These are phyloP conservation scores for Globisporangium heterothallicum DNA, from an alignment of 352 stramenopile species.

Conservation along the genomic window DNA sequence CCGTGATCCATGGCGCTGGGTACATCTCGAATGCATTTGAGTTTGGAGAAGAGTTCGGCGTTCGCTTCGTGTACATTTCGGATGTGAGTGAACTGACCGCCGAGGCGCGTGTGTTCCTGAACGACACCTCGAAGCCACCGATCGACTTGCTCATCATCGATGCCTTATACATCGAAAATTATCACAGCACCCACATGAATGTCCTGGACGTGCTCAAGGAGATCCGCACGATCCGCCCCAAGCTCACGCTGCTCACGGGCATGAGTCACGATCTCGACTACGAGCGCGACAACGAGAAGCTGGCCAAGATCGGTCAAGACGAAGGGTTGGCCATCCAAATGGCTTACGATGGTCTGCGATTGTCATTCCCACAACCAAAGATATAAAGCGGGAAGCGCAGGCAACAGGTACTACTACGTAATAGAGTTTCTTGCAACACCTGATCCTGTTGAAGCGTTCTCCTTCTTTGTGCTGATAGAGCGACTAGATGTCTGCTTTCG, in stretches of 20 bases:
- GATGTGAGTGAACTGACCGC: conserved; percentile 77
- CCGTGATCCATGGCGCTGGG: conserved; percentile 73
- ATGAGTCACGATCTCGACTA: conserved; percentile 88
- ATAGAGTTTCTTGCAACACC: background rate
- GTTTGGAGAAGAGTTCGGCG: conserved; percentile 63
- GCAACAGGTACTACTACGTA: background rate
- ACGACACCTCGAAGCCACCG: conserved; percentile 32
- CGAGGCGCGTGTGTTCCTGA: conserved; percentile 51
- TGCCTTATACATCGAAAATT: conserved; percentile 66
- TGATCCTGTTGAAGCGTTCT: conserved; percentile 28
- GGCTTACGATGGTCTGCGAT: conserved; percentile 70
- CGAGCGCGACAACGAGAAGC: conserved; percentile 30
- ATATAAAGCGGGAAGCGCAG: too few species aligned
- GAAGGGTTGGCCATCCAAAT: conserved; percentile 75
- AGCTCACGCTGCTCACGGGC: conserved; percentile 71
- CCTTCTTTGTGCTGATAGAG: too few species aligned
- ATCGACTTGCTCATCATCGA: conserved; percentile 86
- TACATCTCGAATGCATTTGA: conserved; percentile 81
- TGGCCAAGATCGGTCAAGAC: conserved; percentile 37
- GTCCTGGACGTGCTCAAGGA: conserved; percentile 60
- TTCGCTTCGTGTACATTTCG: conserved; percentile 84
- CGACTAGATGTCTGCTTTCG: background rate
- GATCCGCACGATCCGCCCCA: conserved; percentile 56
- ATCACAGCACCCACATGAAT: conserved; percentile 85
- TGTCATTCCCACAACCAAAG: conserved; percentile 49